These are phyloP conservation scores for Calcarisporium arbuscula DNA, from an alignment of 2,329 filamentous ascomycete species.

Conservation along the genomic window DNA sequence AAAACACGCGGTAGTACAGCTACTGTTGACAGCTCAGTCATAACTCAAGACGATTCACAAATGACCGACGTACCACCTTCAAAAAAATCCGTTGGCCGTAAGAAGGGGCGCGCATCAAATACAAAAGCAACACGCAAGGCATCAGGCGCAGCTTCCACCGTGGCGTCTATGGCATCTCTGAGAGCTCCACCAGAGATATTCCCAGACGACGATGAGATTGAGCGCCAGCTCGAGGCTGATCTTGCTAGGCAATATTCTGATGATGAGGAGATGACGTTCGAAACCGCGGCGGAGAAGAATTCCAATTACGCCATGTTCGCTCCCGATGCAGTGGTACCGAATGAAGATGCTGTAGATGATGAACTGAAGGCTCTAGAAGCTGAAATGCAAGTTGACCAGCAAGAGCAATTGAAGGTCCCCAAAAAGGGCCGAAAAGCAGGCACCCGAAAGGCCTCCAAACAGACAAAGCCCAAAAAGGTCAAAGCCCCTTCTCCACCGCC, in stretches of 20 bases:
- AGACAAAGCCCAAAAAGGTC: constrained; percentile 39
- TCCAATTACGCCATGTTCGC: constrained; percentile 48
- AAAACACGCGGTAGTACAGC: constrained; percentile 42
- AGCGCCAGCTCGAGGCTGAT: constrained; percentile 59
- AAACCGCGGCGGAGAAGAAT: constrained; percentile 21
- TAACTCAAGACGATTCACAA: constrained; percentile 32
- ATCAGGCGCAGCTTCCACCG: constrained; percentile 40
- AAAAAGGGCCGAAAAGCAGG: constrained; percentile 50
- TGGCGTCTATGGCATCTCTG: constrained; percentile 42
- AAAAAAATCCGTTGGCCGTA: constrained; percentile 17
- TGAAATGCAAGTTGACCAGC: constrained; percentile 38
- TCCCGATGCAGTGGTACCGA: constrained; percentile 34
- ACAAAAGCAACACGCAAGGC: constrained; percentile 25
- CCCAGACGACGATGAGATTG: constrained; percentile 58
- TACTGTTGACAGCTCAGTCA: constrained; percentile 30
- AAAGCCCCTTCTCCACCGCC: constrained; percentile 26
- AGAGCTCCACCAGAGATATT: constrained; percentile 32
- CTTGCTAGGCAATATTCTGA: constrained; percentile 51
- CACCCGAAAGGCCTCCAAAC: constrained; percentile 47
- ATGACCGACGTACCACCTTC: constrained; percentile 31
- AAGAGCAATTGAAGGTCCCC: constrained; percentile 32
- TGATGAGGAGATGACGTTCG: constrained; percentile 39
- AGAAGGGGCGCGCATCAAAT: constrained; percentile 39
- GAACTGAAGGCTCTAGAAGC: constrained; percentile 44
- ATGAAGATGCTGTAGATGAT: constrained; percentile 44